Base-by-base conservation (phyloP, 129 eudicot species). In the Silybum marianum region DNA sequence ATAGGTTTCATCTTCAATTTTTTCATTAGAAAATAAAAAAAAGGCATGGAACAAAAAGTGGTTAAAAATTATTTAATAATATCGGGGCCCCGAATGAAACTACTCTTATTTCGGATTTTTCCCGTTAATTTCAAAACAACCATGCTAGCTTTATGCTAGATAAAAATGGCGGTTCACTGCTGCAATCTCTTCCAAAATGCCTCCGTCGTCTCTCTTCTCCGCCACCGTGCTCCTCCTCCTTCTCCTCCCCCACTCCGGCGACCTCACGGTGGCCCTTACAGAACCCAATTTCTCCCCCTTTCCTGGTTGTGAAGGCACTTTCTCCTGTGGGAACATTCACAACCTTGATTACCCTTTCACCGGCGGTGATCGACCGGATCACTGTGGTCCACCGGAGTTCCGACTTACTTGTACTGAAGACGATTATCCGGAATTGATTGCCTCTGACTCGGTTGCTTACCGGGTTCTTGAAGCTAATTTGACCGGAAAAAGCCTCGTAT, bases 341-440 rank as follows among this genome's bases (percentile, higher is more conserved):
- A 79, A 82, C 84, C 70, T 90, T 78, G 78, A 84, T 51, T 88
- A 85, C 85, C 97, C 94, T 23, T 92, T 90, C 86, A 85, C 92
- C 54, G 90, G 91, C 71, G 91, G 87, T 28, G 75, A 79, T 75
- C 91, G 91, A 11, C 92, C 94, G 7, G 69, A 74, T 60, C 74
- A 88, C 87, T 90, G 97, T 25, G 94, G 97, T 66, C 88, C 76
- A 14, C 97, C 92, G 0, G 90, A 81, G 34, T 90, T 88, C 85
- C 85, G 66, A 3, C 91, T 92, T 83, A 85, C 81, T 9, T 88
- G 97, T 76, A 69, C 11, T 0, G 14, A 70, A 69, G 66, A 78
- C 81, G 77, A 42, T 34, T 44, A 40, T 79, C 76, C 97, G 14
- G 81, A 81, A 78, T 69, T 92, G 8, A 82, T 80, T 6, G n/a